These are phyloP conservation scores for Pulveroboletus sp. DNA, from an alignment of 768 basidiomycete genomes.

Conservation along the genomic window DNA sequence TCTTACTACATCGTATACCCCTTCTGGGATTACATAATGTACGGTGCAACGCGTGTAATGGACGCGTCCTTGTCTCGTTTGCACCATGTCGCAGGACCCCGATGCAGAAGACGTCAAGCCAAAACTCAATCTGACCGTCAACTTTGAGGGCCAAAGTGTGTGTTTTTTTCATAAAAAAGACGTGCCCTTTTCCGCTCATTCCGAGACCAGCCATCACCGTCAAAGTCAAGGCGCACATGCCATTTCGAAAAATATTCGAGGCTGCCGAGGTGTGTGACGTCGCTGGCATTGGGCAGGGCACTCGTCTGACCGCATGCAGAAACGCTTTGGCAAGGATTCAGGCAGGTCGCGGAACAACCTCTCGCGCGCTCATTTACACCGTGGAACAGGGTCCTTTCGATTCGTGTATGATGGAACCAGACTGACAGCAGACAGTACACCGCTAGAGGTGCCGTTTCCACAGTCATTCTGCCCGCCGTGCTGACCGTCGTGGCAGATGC, in stretches of 20 bases:
- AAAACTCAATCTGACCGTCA: conserved; percentile 61
- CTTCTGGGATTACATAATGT: conserved; percentile 19
- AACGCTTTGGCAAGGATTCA: conserved; percentile 56
- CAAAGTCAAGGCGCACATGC: conserved; percentile 62
- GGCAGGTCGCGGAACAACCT: conserved; percentile 33
- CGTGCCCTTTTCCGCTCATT: conserved; percentile 1
- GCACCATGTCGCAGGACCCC: conserved; percentile 25
- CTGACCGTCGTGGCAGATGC: conserved; percentile 34
- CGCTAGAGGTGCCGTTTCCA: conserved; percentile 43
- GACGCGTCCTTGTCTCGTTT: conserved; percentile 1
- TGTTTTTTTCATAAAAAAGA: conserved; percentile 17
- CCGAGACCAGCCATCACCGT: conserved; percentile 58
- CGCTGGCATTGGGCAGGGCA: background rate
- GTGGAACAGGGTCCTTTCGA: conserved; percentile 54
- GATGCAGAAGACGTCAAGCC: conserved; percentile 59
- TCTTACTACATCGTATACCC: conserved; percentile 20
- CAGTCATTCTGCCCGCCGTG: background rate
- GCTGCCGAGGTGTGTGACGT: conserved; percentile 55
- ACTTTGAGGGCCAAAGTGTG: conserved; percentile 56
- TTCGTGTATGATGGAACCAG: conserved; percentile 58
- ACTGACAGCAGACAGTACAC: conserved; percentile 47
- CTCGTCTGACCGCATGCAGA: conserved; percentile 32
- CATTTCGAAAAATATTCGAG: conserved; percentile 65
- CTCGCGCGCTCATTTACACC: background rate
- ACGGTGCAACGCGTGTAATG: conserved; percentile 14